Evolutionary conservation across 768 basidiomycete genomes (phyloP).

Genomic region (Calocybe cyanea): DNA sequence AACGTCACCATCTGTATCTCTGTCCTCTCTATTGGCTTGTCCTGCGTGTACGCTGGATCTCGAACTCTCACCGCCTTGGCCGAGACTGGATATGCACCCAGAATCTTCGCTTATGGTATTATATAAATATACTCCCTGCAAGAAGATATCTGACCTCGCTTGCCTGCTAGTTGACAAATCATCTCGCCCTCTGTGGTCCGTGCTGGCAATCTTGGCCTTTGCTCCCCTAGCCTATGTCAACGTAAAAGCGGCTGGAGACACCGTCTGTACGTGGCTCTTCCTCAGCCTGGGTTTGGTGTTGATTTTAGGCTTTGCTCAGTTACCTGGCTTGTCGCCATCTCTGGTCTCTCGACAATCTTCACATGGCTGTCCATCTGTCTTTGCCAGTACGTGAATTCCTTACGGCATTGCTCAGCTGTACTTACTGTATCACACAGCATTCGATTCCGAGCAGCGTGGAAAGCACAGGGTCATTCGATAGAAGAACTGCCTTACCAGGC

Average conservation of each 20-base stretch:
- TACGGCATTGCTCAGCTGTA: neutral
- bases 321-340: constrained; percentile 40
- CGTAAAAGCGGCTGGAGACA: constrained; percentile 28
- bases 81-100: constrained; percentile 46
- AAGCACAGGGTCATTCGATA: constrained; percentile 38
- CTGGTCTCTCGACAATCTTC: constrained; percentile 45
- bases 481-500: constrained; percentile 44
- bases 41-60: constrained; percentile 43
- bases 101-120: constrained; percentile 34
- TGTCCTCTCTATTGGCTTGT: constrained; percentile 42
- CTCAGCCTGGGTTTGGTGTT: neutral
- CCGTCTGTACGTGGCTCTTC: constrained; percentile 30
- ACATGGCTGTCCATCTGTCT: constrained; percentile 43
- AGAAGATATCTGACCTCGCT: neutral
- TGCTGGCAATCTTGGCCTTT: constrained; percentile 32
- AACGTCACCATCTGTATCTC: constrained; percentile 44
- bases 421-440: constrained; percentile 28
- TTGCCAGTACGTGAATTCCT: constrained; percentile 34
- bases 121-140: neutral
- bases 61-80: constrained; percentile 42
- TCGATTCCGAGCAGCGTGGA: constrained; percentile 43
- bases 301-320: constrained; percentile 20
- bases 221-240: constrained; percentile 41
- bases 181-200: constrained; percentile 39
- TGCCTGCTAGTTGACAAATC: constrained; percentile 37